These are phyloP conservation scores for Fusarium neocosmosporiellum DNA, from an alignment of 2,329 filamentous ascomycete genomes.

Conservation along the genomic window DNA sequence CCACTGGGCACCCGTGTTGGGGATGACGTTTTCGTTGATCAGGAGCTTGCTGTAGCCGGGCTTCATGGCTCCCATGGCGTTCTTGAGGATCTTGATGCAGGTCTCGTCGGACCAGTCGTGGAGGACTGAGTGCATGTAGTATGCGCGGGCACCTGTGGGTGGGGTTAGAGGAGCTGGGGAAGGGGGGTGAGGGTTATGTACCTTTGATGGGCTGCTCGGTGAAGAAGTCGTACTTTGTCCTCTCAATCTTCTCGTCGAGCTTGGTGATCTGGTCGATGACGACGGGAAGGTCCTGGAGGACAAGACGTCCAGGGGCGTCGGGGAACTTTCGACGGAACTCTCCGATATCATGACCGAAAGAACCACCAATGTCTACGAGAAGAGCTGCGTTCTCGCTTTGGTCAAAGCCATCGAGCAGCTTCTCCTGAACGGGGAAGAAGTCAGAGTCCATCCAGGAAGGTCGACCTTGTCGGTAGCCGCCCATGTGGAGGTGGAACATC, in stretches of 20 bases:
- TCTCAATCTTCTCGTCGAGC: constrained; percentile 45
- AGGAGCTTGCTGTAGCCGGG: constrained; percentile 53
- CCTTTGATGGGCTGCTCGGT: constrained; percentile 58
- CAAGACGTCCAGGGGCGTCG: constrained; percentile 51
- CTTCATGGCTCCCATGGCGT: constrained; percentile 50
- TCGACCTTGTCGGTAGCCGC: constrained; percentile 49
- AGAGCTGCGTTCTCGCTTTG: constrained; percentile 39
- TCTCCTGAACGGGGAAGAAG: constrained; percentile 50
- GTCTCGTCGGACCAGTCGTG: constrained; percentile 56
- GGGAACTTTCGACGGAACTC: constrained; percentile 51
- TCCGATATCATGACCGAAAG: constrained; percentile 49
- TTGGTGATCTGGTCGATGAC: constrained; percentile 51
- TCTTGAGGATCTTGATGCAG: constrained; percentile 45
- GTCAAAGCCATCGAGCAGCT: constrained; percentile 45
- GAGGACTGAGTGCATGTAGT: constrained; percentile 55
- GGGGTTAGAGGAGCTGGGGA: background rate
- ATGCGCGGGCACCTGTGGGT: constrained; percentile 49
- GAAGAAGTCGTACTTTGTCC: constrained; percentile 59
- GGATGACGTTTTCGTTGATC: constrained; percentile 53
- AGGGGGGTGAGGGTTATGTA: constrained; percentile 8
- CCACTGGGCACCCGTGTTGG: constrained; percentile 48
- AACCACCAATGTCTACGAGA: constrained; percentile 52
- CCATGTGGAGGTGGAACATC: constrained; percentile 54
- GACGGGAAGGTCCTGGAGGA: constrained; percentile 60
- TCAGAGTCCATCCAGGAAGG: constrained; percentile 49